phyloP scores from a whole-genome alignment of 306 rosid species.

The Benincasa hispida region DNA sequence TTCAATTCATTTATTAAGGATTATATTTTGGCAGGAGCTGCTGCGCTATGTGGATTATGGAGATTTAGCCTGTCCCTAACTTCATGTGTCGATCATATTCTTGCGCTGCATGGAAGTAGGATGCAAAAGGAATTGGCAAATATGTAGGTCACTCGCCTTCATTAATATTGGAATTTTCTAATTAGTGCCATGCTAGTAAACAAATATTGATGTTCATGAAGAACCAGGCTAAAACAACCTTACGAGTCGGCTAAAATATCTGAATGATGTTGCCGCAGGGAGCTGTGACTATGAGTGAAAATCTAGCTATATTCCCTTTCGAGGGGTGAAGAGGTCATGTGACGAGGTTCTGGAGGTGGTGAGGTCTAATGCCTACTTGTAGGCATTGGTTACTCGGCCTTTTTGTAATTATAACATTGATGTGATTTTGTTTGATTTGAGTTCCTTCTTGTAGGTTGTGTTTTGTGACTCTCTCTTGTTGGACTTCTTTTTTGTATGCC shows the following conservation, averaged over 20 bases:
- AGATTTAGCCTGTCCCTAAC: constrained; percentile 23
- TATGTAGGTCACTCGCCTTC: constrained; percentile 38
- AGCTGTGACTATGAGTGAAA: neutral
- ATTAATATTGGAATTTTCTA: constrained; percentile 6
- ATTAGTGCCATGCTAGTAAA: neutral
- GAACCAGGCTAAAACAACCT: neutral
- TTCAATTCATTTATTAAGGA: neutral
- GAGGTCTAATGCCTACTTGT: neutral
- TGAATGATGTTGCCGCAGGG: neutral
- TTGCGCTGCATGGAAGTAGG: constrained; percentile 52
- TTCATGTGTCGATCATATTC: constrained; percentile 43
- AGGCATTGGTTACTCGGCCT: neutral
- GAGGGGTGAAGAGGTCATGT: neutral
- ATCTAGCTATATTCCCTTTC: neutral
- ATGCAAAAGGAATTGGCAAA: constrained; percentile 68
- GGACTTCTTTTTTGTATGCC: neutral
- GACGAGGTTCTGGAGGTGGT: neutral
- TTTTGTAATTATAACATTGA: too few relatives aligned
- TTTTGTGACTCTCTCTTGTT: neutral
- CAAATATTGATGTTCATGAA: constrained; percentile 1
- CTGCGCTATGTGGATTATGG: constrained; percentile 35
- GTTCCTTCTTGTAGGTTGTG: neutral
- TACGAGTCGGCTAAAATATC: neutral
- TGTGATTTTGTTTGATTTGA: neutral
- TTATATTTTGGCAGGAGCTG: constrained; percentile 44